Base-by-base conservation (phyloP, 768 basidiomycete species). In the Hygrophoropsis aurantiaca region DNA sequence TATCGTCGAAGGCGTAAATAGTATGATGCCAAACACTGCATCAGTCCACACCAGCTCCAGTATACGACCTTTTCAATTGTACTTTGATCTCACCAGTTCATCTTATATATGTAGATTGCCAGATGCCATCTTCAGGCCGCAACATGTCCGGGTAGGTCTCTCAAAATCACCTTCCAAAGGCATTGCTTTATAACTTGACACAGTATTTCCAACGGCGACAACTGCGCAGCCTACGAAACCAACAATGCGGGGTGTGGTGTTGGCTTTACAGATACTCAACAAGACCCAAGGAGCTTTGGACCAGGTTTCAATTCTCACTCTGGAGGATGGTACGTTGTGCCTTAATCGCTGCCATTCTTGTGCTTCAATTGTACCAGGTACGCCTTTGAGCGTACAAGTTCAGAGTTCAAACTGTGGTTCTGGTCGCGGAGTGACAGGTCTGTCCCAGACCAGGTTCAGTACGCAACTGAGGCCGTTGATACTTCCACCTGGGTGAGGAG, bases 1-100 rank as follows among this genome's bases (percentile, higher is more conserved):
- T 56, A 73, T 78, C 40, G 58, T 78, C 34, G 78, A 80, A 52
- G 71, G 73, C 4, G 74, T 78, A 40, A 78, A 79, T 51, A 46
- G 60, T 15, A 53, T 68, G 41, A 43, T 51, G 4, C 58, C 59
- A 19, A 79, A 78, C 49, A 52, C 25, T 4, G 60, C 62, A 6
- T 48, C 66, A 7, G 48, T 68, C 24, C 66, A 68, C 26, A 68
- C 66, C 2, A 46, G 52, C 18, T 35, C 59, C 20, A 54, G 64
- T 66, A 13, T 8, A 58, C 4, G n/a, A 43, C 11, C 5, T 20
- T 15, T 6, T 16, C 27, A 33, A 0, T 34, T 6, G n/a, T n/a
- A n/a, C n/a, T 38, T 38, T 16, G 6, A 9, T n/a, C 7, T 38
- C 7, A 6, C 7, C 20, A 16, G 20, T n/a, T 38, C 7, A 38